These are phyloP conservation scores for Musa beccarii DNA, from an alignment of 176 grass and related monocot genomes.

Conservation along the genomic window DNA sequence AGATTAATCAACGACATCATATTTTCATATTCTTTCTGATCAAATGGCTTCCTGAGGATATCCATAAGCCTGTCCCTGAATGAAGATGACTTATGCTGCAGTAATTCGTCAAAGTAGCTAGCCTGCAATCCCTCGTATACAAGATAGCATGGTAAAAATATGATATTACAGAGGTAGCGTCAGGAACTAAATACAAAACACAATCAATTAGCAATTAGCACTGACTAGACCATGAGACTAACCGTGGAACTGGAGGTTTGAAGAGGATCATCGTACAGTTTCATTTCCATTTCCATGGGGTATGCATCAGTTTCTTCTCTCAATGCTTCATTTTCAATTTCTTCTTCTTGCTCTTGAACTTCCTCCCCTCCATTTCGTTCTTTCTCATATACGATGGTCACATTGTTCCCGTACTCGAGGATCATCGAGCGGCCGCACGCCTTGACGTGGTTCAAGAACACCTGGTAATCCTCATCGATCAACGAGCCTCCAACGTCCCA, in stretches of 20 bases:
- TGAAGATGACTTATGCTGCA: constrained; percentile 25
- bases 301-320: background rate
- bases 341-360: constrained; percentile 6
- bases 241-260: background rate
- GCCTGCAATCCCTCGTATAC: background rate
- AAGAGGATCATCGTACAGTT: background rate
- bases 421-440: constrained; percentile 24
- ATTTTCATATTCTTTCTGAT: constrained; percentile 33
- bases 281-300: background rate
- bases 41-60: constrained; percentile 36
- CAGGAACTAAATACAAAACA: background rate
- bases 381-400: constrained; percentile 24
- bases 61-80: constrained; percentile 50
- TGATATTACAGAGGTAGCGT: background rate
- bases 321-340: background rate
- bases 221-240: background rate
- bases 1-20: constrained; percentile 20
- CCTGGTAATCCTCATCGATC: constrained; percentile 41
- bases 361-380: background rate
- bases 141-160: background rate
- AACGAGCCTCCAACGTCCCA: background rate
- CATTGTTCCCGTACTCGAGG: constrained; percentile 23
- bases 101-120: constrained; percentile 23
- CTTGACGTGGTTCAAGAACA: constrained; percentile 40
- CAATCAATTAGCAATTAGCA: background rate